phyloP scores from a whole-genome alignment of 371 early-diverging fungal species.

The Rhizopus arrhizus region DNA sequence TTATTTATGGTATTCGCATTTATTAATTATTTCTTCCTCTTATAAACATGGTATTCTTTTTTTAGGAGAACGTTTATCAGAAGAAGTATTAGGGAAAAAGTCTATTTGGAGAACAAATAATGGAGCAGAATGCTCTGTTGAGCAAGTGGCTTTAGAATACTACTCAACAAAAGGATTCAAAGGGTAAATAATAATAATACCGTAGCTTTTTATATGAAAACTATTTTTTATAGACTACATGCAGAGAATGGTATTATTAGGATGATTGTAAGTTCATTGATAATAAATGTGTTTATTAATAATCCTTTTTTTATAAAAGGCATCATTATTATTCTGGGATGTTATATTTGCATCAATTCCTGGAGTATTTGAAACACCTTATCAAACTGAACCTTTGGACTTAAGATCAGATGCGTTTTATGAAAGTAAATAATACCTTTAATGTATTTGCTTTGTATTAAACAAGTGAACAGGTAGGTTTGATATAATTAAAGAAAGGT shows the following conservation, averaged over 20 bases:
- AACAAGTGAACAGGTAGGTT: conserved; percentile 36
- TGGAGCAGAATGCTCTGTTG: conserved; percentile 61
- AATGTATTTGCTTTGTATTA: background rate
- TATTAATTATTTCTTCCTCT: background rate
- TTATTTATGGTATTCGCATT: conserved; percentile 39
- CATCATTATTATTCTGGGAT: conserved; percentile 75
- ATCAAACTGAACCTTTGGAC: conserved; percentile 74
- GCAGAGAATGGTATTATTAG: conserved; percentile 67
- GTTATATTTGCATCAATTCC: conserved; percentile 65
- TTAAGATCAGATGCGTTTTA: conserved; percentile 71
- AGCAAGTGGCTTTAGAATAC: conserved; percentile 62
- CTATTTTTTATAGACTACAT: conserved; percentile 47
- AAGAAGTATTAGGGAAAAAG: conserved; percentile 32
- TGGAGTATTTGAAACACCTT: conserved; percentile 79
- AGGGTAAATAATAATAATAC: conserved; percentile 36
- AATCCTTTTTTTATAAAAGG: conserved; percentile 26
- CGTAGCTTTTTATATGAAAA: background rate
- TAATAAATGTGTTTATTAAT: background rate
- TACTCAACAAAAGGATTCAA: conserved; percentile 60
- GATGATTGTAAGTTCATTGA: conserved; percentile 37
- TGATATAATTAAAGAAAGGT: conserved; percentile 57
- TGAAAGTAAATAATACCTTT: conserved; percentile 33
- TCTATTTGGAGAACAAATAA: conserved; percentile 55
- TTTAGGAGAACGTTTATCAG: conserved; percentile 42
- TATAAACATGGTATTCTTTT: background rate